A percentile compares a stretch with the other conserved stretches of the same genome.
Evolutionary conservation across 306 rosid genomes (phyloP).

Genomic region (Morella rubra): DNA sequence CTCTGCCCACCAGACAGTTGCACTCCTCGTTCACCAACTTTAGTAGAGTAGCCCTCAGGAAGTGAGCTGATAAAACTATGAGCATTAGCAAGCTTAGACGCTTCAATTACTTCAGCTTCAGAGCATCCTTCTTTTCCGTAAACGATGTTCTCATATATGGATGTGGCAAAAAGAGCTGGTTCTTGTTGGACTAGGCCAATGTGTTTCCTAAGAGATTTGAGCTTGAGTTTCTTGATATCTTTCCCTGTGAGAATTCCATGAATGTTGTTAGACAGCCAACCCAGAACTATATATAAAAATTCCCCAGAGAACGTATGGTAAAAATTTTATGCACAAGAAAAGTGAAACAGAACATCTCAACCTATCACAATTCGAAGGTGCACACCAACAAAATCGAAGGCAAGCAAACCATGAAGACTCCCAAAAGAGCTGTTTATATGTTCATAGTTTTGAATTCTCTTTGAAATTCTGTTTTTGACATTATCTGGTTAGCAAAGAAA

Average conservation of each 20-base stretch:
- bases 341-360: neutral
- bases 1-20: constrained; percentile 92
- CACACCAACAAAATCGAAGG: no score
- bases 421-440: neutral
- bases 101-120: constrained; percentile 83
- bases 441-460: neutral
- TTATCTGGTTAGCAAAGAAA: neutral
- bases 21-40: constrained; percentile 91
- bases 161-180: constrained; percentile 88
- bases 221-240: constrained; percentile 66
- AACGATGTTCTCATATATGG: constrained; percentile 77
- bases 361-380: no score
- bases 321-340: neutral
- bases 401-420: no score
- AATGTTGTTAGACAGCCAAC: constrained; percentile 18
- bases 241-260: constrained; percentile 59
- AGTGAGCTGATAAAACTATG: constrained; percentile 77
- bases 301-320: neutral
- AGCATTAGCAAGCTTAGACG: constrained; percentile 91
- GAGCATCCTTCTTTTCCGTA: constrained; percentile 89
- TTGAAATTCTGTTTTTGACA: neutral
- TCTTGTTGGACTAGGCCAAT: constrained; percentile 96
- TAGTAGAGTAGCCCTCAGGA: constrained; percentile 94
- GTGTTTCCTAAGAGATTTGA: constrained; percentile 77
- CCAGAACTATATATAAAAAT: neutral